Evolutionary conservation across 2,329 filamentous ascomycete species (phyloP).

Genomic region (Pestalotiopsis sp.): DNA sequence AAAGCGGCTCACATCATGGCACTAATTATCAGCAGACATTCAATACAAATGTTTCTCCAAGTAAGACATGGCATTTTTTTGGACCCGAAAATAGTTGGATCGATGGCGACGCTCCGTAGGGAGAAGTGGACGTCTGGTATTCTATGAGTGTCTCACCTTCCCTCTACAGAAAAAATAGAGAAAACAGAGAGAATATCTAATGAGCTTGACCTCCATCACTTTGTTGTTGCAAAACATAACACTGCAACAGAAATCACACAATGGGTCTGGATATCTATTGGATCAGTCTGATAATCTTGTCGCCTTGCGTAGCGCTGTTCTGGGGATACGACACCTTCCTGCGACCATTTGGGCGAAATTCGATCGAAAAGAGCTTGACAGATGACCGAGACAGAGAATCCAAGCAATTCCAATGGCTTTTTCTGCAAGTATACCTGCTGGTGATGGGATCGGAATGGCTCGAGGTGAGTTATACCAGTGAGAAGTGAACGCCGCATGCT

Average conservation of each 20-base stretch:
- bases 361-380: conserved; percentile 2
- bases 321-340: conserved; percentile 18
- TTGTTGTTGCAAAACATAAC: not conserved
- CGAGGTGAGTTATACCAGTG: conserved; percentile 35
- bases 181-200: not conserved
- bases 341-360: conserved; percentile 8
- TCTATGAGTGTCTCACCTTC: not conserved
- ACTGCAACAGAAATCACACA: not conserved
- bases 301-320: conserved; percentile 19
- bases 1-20: too few species aligned
- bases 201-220: too few species aligned
- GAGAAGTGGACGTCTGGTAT: not conserved
- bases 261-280: conserved; percentile 27
- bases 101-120: not conserved
- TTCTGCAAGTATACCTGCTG: conserved; percentile 44
- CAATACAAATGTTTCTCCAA: not conserved
- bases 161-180: not conserved
- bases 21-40: not conserved
- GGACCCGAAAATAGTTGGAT: not conserved
- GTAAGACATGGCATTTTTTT: not conserved
- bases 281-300: conserved; percentile 22
- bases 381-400: conserved; percentile 19
- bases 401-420: conserved; percentile 20
- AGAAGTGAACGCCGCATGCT: not conserved
- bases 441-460: conserved; percentile 55